Evolutionary conservation across 768 basidiomycete species (phyloP).

Genomic region (Cyclocybe aegerita): DNA sequence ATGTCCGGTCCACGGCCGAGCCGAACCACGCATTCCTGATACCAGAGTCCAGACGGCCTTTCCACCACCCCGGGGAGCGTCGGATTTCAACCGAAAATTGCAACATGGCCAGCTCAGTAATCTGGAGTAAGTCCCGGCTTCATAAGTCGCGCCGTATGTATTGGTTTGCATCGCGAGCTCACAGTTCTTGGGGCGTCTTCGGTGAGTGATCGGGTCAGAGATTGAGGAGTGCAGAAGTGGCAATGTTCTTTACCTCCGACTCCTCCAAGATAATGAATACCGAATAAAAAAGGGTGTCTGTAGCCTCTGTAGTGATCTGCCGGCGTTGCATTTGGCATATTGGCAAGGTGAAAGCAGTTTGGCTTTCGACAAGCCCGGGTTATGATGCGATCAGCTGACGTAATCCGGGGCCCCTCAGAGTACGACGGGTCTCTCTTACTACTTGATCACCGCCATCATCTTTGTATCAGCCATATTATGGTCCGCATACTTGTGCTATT

Average conservation of each 20-base stretch:
- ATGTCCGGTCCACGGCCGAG: slow-evolving; percentile 24
- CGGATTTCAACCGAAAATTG: slow-evolving; percentile 44
- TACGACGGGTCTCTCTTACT: no score
- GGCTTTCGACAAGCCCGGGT: background rate
- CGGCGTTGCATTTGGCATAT: slow-evolving; percentile 10
- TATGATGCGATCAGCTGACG: background rate
- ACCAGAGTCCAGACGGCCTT: slow-evolving; percentile 20
- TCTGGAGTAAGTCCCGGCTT: slow-evolving; percentile 23
- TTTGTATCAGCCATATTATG: no score
- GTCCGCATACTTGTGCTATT: background rate
- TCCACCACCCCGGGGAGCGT: slow-evolving; percentile 41
- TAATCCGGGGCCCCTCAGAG: no score
- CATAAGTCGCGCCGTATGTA: background rate
- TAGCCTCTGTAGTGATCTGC: slow-evolving; percentile 37
- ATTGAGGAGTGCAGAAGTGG: background rate
- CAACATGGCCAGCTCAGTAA: slow-evolving; percentile 50
- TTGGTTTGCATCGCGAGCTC: slow-evolving; percentile 8
- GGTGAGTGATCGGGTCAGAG: background rate
- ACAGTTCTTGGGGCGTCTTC: slow-evolving; percentile 51
- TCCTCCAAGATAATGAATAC: slow-evolving; percentile 40
- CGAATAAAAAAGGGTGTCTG: slow-evolving; percentile 50
- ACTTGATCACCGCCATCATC: no score
- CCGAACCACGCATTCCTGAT: slow-evolving; percentile 30
- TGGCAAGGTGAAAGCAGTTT: background rate
- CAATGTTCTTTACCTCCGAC: slow-evolving; percentile 37